Percentiles rank a stretch among this genome's conserved stretches.
These are phyloP conservation scores for Aspergillus pseudoglaucus DNA, from an alignment of 2,329 filamentous ascomycete genomes.

Conservation along the genomic window DNA sequence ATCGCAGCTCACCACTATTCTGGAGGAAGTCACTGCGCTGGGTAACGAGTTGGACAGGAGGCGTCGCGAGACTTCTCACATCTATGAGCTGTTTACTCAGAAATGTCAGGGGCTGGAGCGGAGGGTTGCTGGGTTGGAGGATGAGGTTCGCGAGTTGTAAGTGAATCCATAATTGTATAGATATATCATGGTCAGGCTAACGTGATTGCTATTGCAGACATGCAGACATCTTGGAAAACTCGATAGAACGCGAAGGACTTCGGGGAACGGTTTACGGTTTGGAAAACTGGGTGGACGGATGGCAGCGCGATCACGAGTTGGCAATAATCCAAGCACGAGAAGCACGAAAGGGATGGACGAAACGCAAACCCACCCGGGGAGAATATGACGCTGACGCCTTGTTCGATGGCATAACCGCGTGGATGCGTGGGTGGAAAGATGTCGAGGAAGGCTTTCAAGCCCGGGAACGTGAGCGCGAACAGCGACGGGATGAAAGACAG, in stretches of 20 bases:
- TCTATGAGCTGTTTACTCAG: constrained; percentile 55
- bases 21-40: constrained; percentile 19
- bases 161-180: constrained; percentile 8
- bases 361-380: constrained; percentile 10
- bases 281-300: constrained; percentile 25
- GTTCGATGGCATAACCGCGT: constrained; percentile 35
- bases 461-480: constrained; percentile 55
- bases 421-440: constrained; percentile 40
- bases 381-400: constrained; percentile 23
- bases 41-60: constrained; percentile 19
- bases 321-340: constrained; percentile 4
- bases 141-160: constrained; percentile 53
- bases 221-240: constrained; percentile 25
- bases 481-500: constrained; percentile 34
- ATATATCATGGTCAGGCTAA: neutral
- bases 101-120: constrained; percentile 53
- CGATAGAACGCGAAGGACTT: constrained; percentile 29
- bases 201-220: constrained; percentile 11
- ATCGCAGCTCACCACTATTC: constrained; percentile 16
- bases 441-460: constrained; percentile 33
- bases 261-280: constrained; percentile 31
- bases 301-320: constrained; percentile 18
- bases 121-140: constrained; percentile 55
- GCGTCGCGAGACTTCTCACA: constrained; percentile 44
- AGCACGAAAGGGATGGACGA: constrained; percentile 12